phyloP scores from a whole-genome alignment of 2,329 filamentous ascomycete species.

The Fusarium anguioides region DNA sequence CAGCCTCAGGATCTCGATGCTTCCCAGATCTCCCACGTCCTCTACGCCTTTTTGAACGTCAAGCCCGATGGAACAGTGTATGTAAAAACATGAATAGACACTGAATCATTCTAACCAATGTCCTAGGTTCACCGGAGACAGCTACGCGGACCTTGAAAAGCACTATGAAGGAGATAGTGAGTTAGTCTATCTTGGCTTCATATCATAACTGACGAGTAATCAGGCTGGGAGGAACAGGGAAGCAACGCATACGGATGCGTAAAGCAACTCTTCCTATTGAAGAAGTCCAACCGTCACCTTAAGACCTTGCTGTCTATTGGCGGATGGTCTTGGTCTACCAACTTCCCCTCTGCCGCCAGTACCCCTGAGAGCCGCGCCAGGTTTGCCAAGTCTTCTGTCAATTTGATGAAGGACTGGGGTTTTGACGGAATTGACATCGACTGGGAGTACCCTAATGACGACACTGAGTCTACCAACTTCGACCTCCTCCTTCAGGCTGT shows the following conservation, averaged over 20 bases:
- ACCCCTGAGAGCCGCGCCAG: constrained; percentile 18
- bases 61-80: constrained; percentile 77
- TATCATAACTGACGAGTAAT: neutral
- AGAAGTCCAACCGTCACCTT: constrained; percentile 30
- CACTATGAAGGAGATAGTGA: constrained; percentile 71
- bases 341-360: constrained; percentile 29
- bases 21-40: constrained; percentile 76
- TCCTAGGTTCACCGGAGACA: constrained; percentile 70
- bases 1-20: constrained; percentile 43
- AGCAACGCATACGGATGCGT: constrained; percentile 34
- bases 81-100: constrained; percentile 34
- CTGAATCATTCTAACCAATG: neutral
- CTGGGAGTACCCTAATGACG: constrained; percentile 29
- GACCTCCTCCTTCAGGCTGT: constrained; percentile 29
- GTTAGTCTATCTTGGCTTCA: neutral
- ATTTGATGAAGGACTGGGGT: constrained; percentile 33
- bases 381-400: constrained; percentile 29
- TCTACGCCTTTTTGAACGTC: constrained; percentile 86
- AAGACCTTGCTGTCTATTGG: constrained; percentile 33
- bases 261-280: constrained; percentile 31
- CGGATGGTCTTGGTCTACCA: constrained; percentile 31
- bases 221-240: constrained; percentile 17
- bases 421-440: constrained; percentile 36
- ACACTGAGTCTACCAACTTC: constrained; percentile 24
- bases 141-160: constrained; percentile 77